Base-by-base conservation (phyloP, 2,329 filamentous ascomycete genomes). In the Monilinia fructicola region DNA sequence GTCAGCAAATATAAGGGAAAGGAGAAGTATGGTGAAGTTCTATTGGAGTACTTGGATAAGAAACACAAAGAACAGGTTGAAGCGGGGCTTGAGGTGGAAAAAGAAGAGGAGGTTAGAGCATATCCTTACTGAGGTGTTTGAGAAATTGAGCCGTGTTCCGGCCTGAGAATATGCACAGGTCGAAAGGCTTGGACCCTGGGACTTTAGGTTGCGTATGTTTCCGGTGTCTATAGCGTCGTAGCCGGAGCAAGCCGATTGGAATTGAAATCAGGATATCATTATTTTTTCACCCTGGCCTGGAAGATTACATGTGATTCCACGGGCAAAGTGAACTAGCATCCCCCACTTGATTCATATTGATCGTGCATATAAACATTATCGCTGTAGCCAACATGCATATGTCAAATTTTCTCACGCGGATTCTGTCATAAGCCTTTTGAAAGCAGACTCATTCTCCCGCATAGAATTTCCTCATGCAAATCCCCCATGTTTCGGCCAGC, bases 1-100 rank as follows among this genome's bases (percentile, higher is more conserved):
- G 91, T 95, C 10, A 84, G 84, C 21, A 80, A 79, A 71, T 96
- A 96, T 76, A 95, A 95, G 79, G 91, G 92, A 0, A 87, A 83
- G 74, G 89, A 91, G 71, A 86, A 83, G 79, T 96, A 93, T 77
- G 84, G 82, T 26, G 85, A 88, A 35, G 87, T 94, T 0, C 72
- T 96, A 74, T 78, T 96, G 68, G 88, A 92, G 76, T 96, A 89
- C 77, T 76, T 96, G 68, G 92, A 96, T 77, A 73, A 73, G 71
- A 90, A 89, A 79, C 90, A 95, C 78, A 78, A 85, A 76, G 88
- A 90, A 78, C 91, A 96, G 79, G 69, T 93, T 3, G 82, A 81
- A n/a, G 78, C 78, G 16, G 91, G 91, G 0, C 72, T 94, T 71
- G 84, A 90, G 67, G 16, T 89, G 64, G 80, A 81, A 21, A 82